Evolutionary conservation across 768 basidiomycete genomes (phyloP), one percentile per base, ranked within the genome.

Genomic region (Kwoniella europaea): DNA sequence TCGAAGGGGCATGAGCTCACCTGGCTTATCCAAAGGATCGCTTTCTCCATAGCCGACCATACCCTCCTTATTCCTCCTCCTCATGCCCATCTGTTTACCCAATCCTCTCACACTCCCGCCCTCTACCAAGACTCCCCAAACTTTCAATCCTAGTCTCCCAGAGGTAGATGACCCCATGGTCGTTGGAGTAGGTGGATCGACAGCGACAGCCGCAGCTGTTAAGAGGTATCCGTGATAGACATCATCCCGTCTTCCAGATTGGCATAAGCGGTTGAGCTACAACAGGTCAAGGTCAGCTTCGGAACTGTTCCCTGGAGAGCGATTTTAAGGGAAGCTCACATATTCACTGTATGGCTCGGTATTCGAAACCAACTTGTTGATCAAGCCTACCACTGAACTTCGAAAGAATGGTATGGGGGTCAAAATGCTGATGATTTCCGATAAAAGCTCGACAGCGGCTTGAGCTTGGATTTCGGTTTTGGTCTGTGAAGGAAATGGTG

Each of bases 401-500:
- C 75, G 77, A 60, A 83, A 83, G 76, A 81, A 83, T 13, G 82
- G 82, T n/a, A 83, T 20, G 3, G 77, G 74, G 1, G 78, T 74
- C 1, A 83, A 65, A 22, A 83, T 61, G 2, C 73, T 71, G 62
- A 83, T 75, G 44, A 82, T 77, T 57, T 75, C 72, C 0, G 77
- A 69, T 6, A 83, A 69, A 1, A 82, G 74, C 18, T 70, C 65
- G 4, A 82, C 76, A 3, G 81, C 72, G 3, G 75, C 71, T 50
- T 75, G 74, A 24, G 74, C 68, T 22, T 76, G 72, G 18, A 73
- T 44, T 43, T 74, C 70, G 41, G 76, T 73, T 53, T 79, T 76
- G 2, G 72, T 69, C 75, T 77, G 46, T 10, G 24, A 16, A 9
- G n/a, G 35, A 22, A 5, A 24, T 29, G 10, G 27, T 15, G 35